Evolutionary conservation across 2,329 filamentous ascomycete species (phyloP).

Genomic region (Aureobasidium namibiae): DNA sequence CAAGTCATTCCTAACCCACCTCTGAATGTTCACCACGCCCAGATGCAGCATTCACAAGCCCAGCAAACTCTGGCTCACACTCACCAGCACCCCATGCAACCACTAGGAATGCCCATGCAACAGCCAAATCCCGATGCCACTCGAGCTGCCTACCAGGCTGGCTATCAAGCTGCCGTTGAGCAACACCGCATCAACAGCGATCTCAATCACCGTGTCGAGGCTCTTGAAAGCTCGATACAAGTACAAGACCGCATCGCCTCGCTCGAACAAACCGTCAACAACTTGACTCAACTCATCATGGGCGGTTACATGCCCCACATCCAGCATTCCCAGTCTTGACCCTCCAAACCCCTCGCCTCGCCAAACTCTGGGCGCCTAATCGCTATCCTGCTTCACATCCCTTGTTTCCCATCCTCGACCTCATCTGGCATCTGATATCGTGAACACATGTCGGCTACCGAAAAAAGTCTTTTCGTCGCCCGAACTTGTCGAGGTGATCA

Average conservation of each 20-base stretch:
- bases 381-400: too few species aligned
- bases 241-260: slow-evolving; percentile 5
- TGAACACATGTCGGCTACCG: not conserved
- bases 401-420: not conserved
- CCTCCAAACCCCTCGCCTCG: too few species aligned
- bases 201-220: slow-evolving; percentile 2
- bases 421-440: not conserved
- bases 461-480: not conserved
- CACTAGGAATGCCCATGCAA: not conserved
- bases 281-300: slow-evolving; percentile 11
- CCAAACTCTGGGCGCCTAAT: too few species aligned
- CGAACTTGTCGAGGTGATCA: not conserved
- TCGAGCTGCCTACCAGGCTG: slow-evolving; percentile 8
- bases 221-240: not conserved
- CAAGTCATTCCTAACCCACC: not conserved
- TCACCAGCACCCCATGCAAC: not conserved
- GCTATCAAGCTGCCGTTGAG: slow-evolving; percentile 9
- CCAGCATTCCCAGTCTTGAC: slow-evolving; percentile 10
- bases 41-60: not conserved
- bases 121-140: not conserved
- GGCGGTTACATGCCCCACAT: slow-evolving; percentile 10
- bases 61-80: not conserved
- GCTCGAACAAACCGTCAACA: slow-evolving; percentile 9
- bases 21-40: not conserved
- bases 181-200: slow-evolving; percentile 11